Percentiles rank a stretch among this genome's conserved stretches.
phyloP scores from a whole-genome alignment of 2,329 filamentous ascomycete species.

The Cytospora schulzeri region DNA sequence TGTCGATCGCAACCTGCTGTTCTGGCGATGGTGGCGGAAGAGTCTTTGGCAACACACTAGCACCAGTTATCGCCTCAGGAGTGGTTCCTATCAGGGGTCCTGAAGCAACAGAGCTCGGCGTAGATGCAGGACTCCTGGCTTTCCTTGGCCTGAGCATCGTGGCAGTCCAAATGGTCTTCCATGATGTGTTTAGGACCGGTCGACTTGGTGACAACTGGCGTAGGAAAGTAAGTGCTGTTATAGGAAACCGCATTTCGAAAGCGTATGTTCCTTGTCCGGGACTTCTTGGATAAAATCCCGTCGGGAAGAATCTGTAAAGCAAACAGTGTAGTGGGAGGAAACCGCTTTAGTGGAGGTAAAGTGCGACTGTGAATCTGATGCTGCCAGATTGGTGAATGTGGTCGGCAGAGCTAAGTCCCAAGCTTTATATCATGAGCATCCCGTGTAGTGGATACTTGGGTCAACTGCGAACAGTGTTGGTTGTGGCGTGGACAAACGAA shows the following conservation, averaged over 20 bases:
- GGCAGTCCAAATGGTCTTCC: neutral
- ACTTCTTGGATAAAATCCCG: neutral
- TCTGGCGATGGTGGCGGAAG: conserved; percentile 21
- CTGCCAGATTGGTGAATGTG: too few relatives aligned
- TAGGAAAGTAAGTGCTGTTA: neutral
- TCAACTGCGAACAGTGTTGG: neutral
- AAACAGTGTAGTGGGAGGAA: neutral
- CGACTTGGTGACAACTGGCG: neutral
- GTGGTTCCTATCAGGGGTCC: neutral
- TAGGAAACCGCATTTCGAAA: neutral
- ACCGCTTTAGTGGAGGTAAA: neutral
- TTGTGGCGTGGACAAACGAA: neutral
- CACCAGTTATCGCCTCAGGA: neutral
- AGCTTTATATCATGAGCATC: neutral
- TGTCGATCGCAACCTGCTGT: conserved; percentile 23
- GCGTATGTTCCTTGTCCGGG: neutral
- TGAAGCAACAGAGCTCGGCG: neutral
- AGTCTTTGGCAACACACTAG: neutral
- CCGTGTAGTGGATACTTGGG: neutral
- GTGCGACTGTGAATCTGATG: too few relatives aligned
- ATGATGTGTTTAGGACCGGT: neutral
- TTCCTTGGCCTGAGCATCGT: neutral
- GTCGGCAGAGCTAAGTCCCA: neutral
- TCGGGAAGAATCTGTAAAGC: neutral
- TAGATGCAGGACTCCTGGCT: neutral